These are phyloP conservation scores for Ceratocystis ficicola DNA, from an alignment of 2,329 filamentous ascomycete genomes.

Conservation along the genomic window DNA sequence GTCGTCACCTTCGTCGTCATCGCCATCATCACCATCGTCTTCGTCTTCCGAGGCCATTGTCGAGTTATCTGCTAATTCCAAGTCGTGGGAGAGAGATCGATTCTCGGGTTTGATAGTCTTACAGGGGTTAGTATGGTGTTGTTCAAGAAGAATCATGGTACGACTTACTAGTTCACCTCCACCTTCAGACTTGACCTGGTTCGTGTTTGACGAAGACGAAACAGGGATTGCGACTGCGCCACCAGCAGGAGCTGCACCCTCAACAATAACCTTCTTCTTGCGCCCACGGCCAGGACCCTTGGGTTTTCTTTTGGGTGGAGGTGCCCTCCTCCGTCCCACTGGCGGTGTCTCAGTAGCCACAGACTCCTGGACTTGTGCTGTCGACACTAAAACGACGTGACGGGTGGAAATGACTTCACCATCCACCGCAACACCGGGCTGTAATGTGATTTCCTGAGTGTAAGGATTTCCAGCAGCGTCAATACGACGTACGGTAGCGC, in stretches of 20 bases:
- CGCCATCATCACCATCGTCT: constrained; percentile 38
- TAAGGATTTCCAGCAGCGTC: constrained; percentile 72
- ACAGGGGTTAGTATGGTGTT: background rate
- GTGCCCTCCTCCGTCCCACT: constrained; percentile 49
- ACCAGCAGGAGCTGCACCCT: constrained; percentile 28
- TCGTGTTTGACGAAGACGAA: constrained; percentile 25
- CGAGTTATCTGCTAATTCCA: constrained; percentile 41
- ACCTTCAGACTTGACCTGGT: constrained; percentile 14
- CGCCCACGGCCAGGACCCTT: constrained; percentile 59
- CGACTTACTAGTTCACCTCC: constrained; percentile 4
- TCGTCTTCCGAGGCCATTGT: constrained; percentile 37
- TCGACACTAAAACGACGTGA: constrained; percentile 43
- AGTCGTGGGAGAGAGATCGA: constrained; percentile 34
- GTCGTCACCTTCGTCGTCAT: constrained; percentile 38
- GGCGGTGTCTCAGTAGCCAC: constrained; percentile 32
- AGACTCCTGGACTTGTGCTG: constrained; percentile 45
- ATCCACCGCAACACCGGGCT: constrained; percentile 66
- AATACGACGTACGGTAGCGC: constrained; percentile 65
- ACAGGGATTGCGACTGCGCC: constrained; percentile 26
- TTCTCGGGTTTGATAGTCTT: constrained; percentile 8
- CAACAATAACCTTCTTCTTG: constrained; percentile 57
- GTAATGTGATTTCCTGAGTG: constrained; percentile 70
- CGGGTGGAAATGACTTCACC: constrained; percentile 61
- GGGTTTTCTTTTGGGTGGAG: constrained; percentile 67
- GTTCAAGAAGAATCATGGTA: background rate